Evolutionary conservation across 2,329 filamentous ascomycete species (phyloP), one percentile per base, ranked within the genome.

Genomic region (Trichoderma sp.): DNA sequence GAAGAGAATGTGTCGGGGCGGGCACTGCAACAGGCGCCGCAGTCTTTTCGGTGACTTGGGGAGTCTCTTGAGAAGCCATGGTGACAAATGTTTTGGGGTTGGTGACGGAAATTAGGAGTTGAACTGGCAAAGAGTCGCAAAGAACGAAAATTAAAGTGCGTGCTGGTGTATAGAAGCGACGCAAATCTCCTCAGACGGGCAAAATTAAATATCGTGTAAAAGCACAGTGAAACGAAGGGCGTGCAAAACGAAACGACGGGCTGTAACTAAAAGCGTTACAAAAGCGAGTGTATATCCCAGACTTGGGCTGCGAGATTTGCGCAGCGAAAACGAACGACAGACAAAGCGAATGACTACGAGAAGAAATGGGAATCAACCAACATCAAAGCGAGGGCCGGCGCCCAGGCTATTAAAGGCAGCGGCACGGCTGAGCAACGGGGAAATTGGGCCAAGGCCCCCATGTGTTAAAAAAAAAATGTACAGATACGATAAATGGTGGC

Each of bases 31-130:
- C 50, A 56, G 60, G 60, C 5, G n/a, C 31, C 7, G 69, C 18
- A n/a, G 63, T n/a, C 80, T 41, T 78, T 41, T 73, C 73, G 73
- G 6, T 75, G 12, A 77, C 65, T 33, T 71, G 71, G 24, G 77
- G 76, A 38, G 75, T 77, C 27, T 78, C 35, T 21, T 75, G 63
- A 21, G 72, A 75, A 45, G 72, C 63, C 64, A 75, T 75, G 29
- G 21, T 18, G 50, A 45, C 9, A 29, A 38, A 33, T 16, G 12
- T 29, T 11, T 41, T 3, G 35, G 12, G 27, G 29, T 71, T 71
- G 38, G 41, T 24, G 12, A 18, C 14, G 14, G n/a, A 75, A 69
- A 12, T 18, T 33, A 21, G 4, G 35, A 4, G 16, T 6, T 50
- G n/a, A 74, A 18, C 24, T 66, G 6, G 59, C 9, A 11, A 59